phyloP scores from a whole-genome alignment of 2,329 filamentous ascomycete species.

The Coniochaeta pulveracea region DNA sequence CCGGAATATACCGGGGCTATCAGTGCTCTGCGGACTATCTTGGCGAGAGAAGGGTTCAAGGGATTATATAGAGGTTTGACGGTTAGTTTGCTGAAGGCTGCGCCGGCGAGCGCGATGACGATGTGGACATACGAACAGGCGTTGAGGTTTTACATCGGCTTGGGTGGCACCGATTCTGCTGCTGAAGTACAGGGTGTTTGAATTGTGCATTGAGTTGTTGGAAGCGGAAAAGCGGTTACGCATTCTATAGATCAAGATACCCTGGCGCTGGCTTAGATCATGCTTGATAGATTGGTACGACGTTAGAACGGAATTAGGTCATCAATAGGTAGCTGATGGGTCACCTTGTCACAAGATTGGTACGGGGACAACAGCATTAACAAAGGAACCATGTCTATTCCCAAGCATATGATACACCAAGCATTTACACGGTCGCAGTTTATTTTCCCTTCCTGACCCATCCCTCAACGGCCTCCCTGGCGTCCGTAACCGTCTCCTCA shows the following conservation, averaged over 20 bases:
- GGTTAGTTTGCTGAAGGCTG: slow-evolving; percentile 85
- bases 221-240: too few species aligned
- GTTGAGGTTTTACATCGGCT: slow-evolving; percentile 44
- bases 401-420: slow-evolving; percentile 1
- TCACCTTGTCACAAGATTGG: too few species aligned
- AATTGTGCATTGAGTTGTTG: slow-evolving; percentile 3
- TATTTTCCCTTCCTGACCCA: slow-evolving; percentile 90
- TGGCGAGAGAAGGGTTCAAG: slow-evolving; percentile 60
- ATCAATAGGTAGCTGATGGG: too few species aligned
- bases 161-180: slow-evolving; percentile 20
- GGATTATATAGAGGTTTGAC: slow-evolving; percentile 82
- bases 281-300: neutral
- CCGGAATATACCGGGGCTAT: slow-evolving; percentile 67
- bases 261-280: neutral
- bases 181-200: slow-evolving; percentile 8
- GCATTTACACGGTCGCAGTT: slow-evolving; percentile 10
- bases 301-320: too few species aligned
- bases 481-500: slow-evolving; percentile 68
- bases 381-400: slow-evolving; percentile 3
- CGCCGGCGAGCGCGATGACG: slow-evolving; percentile 83
- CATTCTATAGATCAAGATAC: too few species aligned
- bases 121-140: slow-evolving; percentile 89
- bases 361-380: too few species aligned
- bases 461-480: slow-evolving; percentile 67
- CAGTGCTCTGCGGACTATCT: slow-evolving; percentile 55